Base-by-base conservation (phyloP, 805 yeast genomes). In the Grigorovia jiainica region DNA sequence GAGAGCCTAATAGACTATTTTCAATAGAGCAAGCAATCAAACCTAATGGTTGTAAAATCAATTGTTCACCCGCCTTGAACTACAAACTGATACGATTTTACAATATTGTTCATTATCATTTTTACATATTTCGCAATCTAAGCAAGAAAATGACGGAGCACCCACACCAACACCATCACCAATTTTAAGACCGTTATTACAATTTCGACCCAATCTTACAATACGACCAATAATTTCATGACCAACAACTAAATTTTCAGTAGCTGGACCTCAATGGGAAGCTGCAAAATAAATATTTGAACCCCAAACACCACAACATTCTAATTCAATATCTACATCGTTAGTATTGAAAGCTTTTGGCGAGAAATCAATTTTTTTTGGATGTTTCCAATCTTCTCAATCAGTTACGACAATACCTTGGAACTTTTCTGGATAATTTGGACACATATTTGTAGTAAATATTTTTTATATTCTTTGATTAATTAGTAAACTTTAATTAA, bases 101-200 rank as follows among this genome's bases (percentile, higher is more conserved):
- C 94, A 83, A 66, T 74, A 75, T 48, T 64, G 70, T 51, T 79
- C 82, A 55, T 77, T 71, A 50, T 67, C 69, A 30, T 54, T 47
- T 19, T 67, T 57, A 69, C 87, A 85, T 54, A 76, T 68, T 38
- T 66, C 54, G 64, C 94, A 85, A 13, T 72, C 64, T 41, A 69
- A 60, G 65, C 92, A 83, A 29, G 83, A 66, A 44, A 64, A 65
- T 19, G 71, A 66, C 54, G 75, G 79, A 19, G 92, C 90, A 50
- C 95, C 95, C 39, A 82, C 72, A 42, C 90, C 95, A 21, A 82
- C 92, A 49, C 86, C 69, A 49, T 85, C 80, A 42, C 94, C 95
- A 17, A 79, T 58, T 69, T 73, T 64, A 63, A 70, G 41, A 46
- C 66, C 63, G 6, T 55, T 51, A 7, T 61, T 58, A 48, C 82